phyloP scores from a whole-genome alignment of 2,329 filamentous ascomycete genomes.

The Pestalotiopsis sp. region DNA sequence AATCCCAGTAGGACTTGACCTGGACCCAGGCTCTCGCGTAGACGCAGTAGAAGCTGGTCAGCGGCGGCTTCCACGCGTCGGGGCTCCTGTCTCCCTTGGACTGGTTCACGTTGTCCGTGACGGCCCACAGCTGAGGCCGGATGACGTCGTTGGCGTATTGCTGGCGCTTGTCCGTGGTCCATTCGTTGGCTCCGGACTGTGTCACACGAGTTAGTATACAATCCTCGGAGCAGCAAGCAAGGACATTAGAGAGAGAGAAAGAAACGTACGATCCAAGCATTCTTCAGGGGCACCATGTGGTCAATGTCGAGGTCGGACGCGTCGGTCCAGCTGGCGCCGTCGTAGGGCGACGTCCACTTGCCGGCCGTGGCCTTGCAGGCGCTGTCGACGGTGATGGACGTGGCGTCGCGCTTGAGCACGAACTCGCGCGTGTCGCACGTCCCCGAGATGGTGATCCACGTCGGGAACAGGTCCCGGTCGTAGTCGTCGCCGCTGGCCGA shows the following conservation, averaged over 20 bases:
- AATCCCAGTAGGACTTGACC: constrained; percentile 73
- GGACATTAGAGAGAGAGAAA: neutral
- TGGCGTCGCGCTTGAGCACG: constrained; percentile 76
- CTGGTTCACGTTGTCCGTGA: constrained; percentile 77
- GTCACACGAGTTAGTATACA: constrained; percentile 6
- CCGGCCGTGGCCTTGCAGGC: constrained; percentile 68
- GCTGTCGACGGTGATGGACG: constrained; percentile 57
- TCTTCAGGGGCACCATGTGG: constrained; percentile 79
- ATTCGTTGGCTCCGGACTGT: constrained; percentile 70
- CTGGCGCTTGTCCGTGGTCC: constrained; percentile 70
- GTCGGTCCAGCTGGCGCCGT: constrained; percentile 70
- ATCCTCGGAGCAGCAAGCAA: neutral
- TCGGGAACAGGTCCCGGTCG: constrained; percentile 69
- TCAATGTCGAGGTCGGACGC: constrained; percentile 79
- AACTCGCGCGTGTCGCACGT: constrained; percentile 73
- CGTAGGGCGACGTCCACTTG: constrained; percentile 73
- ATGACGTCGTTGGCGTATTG: constrained; percentile 77
- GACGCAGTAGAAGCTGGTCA: constrained; percentile 72
- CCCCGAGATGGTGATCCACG: constrained; percentile 69
- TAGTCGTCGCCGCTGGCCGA: constrained; percentile 61
- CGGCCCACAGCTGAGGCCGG: constrained; percentile 77
- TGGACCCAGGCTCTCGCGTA: constrained; percentile 78
- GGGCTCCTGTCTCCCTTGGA: constrained; percentile 74
- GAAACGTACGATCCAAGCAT: constrained; percentile 70
- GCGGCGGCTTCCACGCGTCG: constrained; percentile 75